Percentiles rank a stretch among this genome's conserved stretches.
Evolutionary conservation across 2,329 filamentous ascomycete species (phyloP).

Genomic region (Sporothrix schenckii): DNA sequence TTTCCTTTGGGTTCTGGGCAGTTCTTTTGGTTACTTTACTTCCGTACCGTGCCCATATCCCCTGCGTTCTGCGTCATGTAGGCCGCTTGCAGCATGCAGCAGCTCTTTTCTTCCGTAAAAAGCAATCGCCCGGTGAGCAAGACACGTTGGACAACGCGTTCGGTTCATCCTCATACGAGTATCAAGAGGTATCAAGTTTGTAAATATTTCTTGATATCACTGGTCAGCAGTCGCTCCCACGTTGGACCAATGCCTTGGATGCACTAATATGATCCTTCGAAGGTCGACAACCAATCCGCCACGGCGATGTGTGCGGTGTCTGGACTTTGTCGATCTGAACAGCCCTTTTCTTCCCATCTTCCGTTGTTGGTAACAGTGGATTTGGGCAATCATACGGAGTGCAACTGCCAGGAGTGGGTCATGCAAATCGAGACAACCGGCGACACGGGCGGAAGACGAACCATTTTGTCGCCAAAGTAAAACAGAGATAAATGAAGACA

Average conservation of each 20-base stretch:
- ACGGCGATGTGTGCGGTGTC: conserved; percentile 8
- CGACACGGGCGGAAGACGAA: conserved; percentile 8
- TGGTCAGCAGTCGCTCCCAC: not conserved
- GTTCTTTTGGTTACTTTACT: not conserved
- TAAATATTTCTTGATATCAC: not conserved
- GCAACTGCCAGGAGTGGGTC: conserved; percentile 26
- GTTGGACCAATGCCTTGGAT: not conserved
- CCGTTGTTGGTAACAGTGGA: conserved; percentile 18
- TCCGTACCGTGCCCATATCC: not conserved
- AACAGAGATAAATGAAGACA: no score
- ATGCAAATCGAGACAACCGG: not conserved
- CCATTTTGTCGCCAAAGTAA: not conserved
- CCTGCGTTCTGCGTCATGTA: conserved; percentile 29
- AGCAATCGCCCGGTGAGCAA: conserved; percentile 16
- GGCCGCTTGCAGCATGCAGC: conserved; percentile 20
- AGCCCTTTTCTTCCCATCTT: not conserved
- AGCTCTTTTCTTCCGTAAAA: conserved; percentile 8
- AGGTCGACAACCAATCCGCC: conserved; percentile 7
- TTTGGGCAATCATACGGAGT: conserved; percentile 3
- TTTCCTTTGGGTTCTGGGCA: not conserved
- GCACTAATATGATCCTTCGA: not conserved
- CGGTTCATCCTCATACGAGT: not conserved
- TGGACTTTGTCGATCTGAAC: conserved; percentile 17
- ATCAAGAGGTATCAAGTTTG: not conserved
- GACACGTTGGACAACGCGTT: not conserved